Percentiles rank a stretch among this genome's conserved stretches.
These are phyloP conservation scores for Neonectria magnoliae DNA, from an alignment of 2,329 filamentous ascomycete species.

Conservation along the genomic window DNA sequence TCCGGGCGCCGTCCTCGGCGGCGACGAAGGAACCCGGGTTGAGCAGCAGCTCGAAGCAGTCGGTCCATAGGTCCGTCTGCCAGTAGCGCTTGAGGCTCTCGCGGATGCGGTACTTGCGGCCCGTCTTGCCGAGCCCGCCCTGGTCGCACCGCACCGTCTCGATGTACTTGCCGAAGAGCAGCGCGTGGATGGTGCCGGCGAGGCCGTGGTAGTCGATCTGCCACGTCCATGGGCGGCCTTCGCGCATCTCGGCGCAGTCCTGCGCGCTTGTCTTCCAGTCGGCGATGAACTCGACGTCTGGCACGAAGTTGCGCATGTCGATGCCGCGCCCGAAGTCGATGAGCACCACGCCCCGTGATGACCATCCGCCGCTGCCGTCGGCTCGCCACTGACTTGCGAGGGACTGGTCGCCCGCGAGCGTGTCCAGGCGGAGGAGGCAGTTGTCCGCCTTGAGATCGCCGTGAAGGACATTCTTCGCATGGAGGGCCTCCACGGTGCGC, in stretches of 20 bases:
- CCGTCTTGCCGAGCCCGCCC: conserved; percentile 65
- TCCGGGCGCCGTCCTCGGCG: conserved; percentile 69
- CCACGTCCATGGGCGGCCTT: conserved; percentile 94
- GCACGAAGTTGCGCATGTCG: conserved; percentile 86
- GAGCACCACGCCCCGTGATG: conserved; percentile 79
- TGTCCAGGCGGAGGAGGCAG: conserved; percentile 85
- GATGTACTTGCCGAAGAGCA: conserved; percentile 96
- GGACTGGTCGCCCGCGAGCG: conserved; percentile 50
- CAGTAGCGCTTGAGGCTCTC: conserved; percentile 94
- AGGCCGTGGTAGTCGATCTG: conserved; percentile 97
- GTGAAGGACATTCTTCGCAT: conserved; percentile 82
- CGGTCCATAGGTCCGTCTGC: conserved; percentile 91
- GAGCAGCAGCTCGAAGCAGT: conserved; percentile 84
- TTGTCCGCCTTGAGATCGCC: conserved; percentile 97
- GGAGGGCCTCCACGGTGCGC: conserved; percentile 87
- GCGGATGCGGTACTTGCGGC: conserved; percentile 79
- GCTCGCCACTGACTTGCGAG: conserved; percentile 75
- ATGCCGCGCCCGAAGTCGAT: conserved; percentile 97
- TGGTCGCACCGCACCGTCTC: conserved; percentile 73
- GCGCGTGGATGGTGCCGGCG: conserved; percentile 85
- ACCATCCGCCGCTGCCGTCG: conserved; percentile 82
- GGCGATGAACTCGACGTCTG: conserved; percentile 83
- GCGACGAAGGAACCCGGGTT: conserved; percentile 79
- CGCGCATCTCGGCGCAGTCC: conserved; percentile 95
- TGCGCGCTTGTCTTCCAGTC: conserved; percentile 91